Base-by-base conservation (phyloP, 441 rosid species). In the Syzygium malaccense region DNA sequence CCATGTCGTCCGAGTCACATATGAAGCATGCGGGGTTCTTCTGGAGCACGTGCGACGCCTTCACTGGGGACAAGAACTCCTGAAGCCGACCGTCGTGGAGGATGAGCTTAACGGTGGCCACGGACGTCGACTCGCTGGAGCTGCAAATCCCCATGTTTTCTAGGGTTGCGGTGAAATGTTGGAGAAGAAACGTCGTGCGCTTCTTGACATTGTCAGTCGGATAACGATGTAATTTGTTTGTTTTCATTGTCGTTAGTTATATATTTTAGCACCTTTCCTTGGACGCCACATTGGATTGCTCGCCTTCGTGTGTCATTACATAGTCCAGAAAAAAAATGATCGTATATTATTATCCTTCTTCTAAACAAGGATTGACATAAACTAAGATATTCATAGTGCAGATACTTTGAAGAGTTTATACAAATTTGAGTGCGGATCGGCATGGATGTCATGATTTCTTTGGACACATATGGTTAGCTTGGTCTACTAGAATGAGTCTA, bases 81-180 rank as follows among this genome's bases (percentile, higher is more conserved):
- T 88, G 90, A 33, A 92, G 94, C 32, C 62, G 25, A 12, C 95
- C 95, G 48, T 93, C 92, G 66, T 89, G 90, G 23, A 86, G 89
- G 87, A 93, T 89, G 26, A 95, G 90, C 88, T 93, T 92, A 32
- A 92, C 93, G 14, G 93, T 87, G 48, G 60, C 88, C 51, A 56
- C 89, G 3, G 91, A 85, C n/a, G 88, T 90, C 37, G 91, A 30
- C 18, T 86, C 91, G 15, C 91, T 86, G 3, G 94, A 92, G 64
- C 64, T 68, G 91, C 92, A 93, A 32, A 49, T 91, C 37, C 93
- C 93, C 93, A 92, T 93, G 37, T 86, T 30, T 45, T 55, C 87
- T 33, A 75, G 83, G 83, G 48, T 23, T 41, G 5, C 23, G 83
- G 28, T 20, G n/a, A 75, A 75, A 75, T 20, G 83, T 25, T 6